These are phyloP conservation scores for Termitomyces sp. DNA, from an alignment of 768 basidiomycete genomes.

Conservation along the genomic window DNA sequence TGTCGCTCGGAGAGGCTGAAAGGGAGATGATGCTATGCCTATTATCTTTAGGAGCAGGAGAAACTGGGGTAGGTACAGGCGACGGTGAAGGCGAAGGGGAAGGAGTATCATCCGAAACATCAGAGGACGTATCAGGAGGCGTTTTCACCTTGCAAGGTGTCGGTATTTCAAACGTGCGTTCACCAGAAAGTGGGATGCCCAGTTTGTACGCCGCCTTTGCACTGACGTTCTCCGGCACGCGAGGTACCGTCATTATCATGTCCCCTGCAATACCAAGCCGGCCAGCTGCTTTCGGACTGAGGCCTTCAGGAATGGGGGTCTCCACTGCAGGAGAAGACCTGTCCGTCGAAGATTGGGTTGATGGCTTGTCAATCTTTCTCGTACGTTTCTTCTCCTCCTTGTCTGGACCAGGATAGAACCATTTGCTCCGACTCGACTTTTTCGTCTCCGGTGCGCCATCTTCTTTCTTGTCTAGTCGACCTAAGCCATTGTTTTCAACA, in stretches of 20 bases:
- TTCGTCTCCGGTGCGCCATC: conserved; percentile 21
- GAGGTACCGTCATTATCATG: conserved; percentile 12
- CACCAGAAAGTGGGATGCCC: conserved; percentile 23
- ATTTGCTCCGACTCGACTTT: conserved; percentile 22
- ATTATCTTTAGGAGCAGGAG: not conserved
- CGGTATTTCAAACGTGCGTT: not conserved
- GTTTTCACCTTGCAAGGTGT: not conserved
- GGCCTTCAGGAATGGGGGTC: conserved; percentile 19
- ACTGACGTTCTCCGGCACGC: conserved; percentile 23
- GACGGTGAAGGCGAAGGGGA: not conserved
- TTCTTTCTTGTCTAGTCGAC: conserved; percentile 15
- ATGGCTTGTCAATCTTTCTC: conserved; percentile 15
- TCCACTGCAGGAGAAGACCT: conserved; percentile 15
- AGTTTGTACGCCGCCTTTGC: conserved; percentile 33
- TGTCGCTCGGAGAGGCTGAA: conserved; percentile 4
- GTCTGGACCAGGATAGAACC: conserved; percentile 34
- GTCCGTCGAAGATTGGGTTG: conserved; percentile 16
- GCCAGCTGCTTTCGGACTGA: conserved; percentile 21
- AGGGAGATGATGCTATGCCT: not conserved
- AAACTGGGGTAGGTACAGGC: not conserved
- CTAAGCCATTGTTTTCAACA: not conserved
- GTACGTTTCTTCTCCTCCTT: conserved; percentile 25
- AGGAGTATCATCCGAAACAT: not conserved
- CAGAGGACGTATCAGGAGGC: not conserved
- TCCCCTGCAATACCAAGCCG: conserved; percentile 22